Conservation (phyloP, 2,329 filamentous ascomycete species). For the Knufia fluminis region DNA sequence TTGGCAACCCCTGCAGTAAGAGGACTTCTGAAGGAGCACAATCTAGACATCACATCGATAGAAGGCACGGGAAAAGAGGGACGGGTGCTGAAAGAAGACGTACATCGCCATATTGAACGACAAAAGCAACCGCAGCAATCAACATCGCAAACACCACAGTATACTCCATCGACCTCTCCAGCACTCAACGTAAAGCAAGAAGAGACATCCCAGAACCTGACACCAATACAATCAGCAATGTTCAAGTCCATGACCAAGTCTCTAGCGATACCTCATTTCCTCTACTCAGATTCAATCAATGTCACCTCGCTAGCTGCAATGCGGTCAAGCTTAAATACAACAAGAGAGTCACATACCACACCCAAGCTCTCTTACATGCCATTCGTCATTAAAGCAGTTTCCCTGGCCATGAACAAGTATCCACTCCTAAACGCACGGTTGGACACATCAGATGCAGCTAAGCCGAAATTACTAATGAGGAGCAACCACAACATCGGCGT, state of each 20-base stretch:
- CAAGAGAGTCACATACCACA: conserved; percentile 35
- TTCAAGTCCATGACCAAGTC: conserved; percentile 96
- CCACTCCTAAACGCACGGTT: conserved; percentile 83
- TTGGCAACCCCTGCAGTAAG: conserved; percentile 89
- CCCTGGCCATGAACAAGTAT: conserved; percentile 68
- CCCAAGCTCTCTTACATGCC: conserved; percentile 79
- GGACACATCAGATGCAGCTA: conserved; percentile 52
- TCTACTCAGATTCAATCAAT: conserved; percentile 85
- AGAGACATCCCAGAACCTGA: conserved; percentile 62
- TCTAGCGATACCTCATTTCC: conserved; percentile 83
- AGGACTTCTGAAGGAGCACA: conserved; percentile 71
- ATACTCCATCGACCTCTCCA: conserved; percentile 25
- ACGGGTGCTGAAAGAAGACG: conserved; percentile 84
- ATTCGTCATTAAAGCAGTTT: conserved; percentile 93
- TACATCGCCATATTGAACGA: conserved; percentile 59
- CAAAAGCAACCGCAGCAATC: conserved; percentile 33
- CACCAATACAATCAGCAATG: conserved; percentile 80
- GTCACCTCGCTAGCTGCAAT: conserved; percentile 65
- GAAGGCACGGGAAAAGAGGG: conserved; percentile 83
- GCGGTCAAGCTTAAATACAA: conserved; percentile 65
- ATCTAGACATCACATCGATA: conserved; percentile 68
- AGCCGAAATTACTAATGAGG: conserved; percentile 68
- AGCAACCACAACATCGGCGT: conserved; percentile 89
- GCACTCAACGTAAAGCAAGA: conserved; percentile 43
- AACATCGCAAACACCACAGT: conserved; percentile 17